Percentiles rank a stretch among this genome's conserved stretches.
These are phyloP conservation scores for Pistacia atlantica DNA, from an alignment of 345 rosid genomes.

Conservation along the genomic window DNA sequence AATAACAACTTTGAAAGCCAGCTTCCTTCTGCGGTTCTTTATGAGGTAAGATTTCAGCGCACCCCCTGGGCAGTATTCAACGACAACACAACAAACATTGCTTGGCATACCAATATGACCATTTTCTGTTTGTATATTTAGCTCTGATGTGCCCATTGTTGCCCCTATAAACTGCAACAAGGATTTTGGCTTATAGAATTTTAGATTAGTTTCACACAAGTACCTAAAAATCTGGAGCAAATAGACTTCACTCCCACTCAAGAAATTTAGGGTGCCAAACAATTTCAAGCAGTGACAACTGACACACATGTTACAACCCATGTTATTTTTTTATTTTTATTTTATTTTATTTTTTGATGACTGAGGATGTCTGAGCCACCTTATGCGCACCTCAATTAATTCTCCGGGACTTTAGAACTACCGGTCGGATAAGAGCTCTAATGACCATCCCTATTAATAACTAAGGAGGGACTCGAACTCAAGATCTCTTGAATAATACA, in stretches of 20 bases:
- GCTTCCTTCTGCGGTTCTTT: constrained; percentile 86
- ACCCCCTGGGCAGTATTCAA: constrained; percentile 95
- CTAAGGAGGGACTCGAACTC: no score
- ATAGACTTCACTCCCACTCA: background rate
- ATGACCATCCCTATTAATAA: no score
- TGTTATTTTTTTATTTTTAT: no score
- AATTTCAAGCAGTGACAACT: background rate
- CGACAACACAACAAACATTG: constrained; percentile 88
- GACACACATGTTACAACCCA: background rate
- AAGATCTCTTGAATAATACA: no score
- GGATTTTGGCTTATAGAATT: background rate
- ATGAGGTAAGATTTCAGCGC: constrained; percentile 87
- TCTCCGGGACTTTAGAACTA: no score
- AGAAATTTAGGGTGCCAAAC: background rate
- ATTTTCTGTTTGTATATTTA: constrained; percentile 75
- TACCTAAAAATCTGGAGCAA: background rate
- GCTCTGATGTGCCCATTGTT: constrained; percentile 83
- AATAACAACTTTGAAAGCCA: constrained; percentile 88
- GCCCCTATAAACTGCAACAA: constrained; percentile 85
- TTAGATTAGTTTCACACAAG: constrained; percentile 3
- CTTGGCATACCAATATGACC: constrained; percentile 87
- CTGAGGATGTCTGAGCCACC: no score
- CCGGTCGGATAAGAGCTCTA: no score
- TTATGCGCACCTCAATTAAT: no score
- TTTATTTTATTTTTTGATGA: no score